Percentiles rank a stretch among this genome's conserved stretches.
These are phyloP conservation scores for Gastrodia elata DNA, from an alignment of 106 monocot species.

Conservation along the genomic window DNA sequence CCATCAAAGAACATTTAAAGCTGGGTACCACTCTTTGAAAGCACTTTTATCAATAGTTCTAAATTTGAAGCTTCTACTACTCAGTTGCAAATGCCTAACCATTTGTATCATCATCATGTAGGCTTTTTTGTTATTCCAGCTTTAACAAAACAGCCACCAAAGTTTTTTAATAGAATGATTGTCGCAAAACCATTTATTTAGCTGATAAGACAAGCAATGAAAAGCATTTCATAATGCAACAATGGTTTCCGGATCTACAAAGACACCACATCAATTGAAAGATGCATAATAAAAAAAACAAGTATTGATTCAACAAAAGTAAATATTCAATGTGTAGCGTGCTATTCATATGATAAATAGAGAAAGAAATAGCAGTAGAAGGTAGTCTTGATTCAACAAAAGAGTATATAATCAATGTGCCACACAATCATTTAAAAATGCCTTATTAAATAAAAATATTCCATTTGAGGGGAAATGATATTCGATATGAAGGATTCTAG, in stretches of 20 bases:
- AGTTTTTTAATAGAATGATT: too few species aligned
- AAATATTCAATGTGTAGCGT: not conserved
- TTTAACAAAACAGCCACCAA: too few species aligned
- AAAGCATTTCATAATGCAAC: not conserved
- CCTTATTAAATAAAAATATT: too few species aligned
- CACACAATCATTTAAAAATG: too few species aligned
- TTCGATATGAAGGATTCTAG: not conserved
- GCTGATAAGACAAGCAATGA: not conserved
- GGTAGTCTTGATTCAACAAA: not conserved
- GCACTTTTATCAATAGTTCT: too few species aligned
- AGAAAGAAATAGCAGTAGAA: too few species aligned
- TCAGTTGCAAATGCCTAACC: too few species aligned
- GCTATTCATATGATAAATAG: too few species aligned
- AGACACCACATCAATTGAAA: too few species aligned
- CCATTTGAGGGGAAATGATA: not conserved
- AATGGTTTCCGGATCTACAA: not conserved
- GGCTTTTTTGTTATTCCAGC: not conserved
- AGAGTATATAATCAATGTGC: too few species aligned
- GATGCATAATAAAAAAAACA: not conserved
- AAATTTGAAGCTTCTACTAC: too few species aligned
- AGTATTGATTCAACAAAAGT: not conserved
- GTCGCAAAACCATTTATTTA: too few species aligned
- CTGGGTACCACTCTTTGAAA: not conserved
- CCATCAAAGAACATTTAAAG: not conserved
- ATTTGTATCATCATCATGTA: not conserved